Evolutionary conservation across 2,329 filamentous ascomycete species (phyloP).

Genomic region (Trichoderma endophyticum): DNA sequence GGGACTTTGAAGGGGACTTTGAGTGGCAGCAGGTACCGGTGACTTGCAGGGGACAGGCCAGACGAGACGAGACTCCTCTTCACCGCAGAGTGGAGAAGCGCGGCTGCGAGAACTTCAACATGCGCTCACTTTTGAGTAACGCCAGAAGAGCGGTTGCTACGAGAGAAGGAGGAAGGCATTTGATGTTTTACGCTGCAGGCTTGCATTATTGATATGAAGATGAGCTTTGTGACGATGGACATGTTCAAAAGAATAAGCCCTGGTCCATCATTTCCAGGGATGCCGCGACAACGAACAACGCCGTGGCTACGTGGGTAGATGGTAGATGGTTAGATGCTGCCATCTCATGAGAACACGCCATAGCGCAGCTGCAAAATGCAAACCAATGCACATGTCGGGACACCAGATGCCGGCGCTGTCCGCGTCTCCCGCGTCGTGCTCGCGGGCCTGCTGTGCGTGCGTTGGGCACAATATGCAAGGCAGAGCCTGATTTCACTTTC

Average conservation of each 20-base stretch:
- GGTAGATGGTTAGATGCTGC: background rate
- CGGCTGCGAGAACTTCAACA: constrained; percentile 5
- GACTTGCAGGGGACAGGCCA: constrained; percentile 11
- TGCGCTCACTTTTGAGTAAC: background rate
- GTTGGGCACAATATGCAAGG: background rate
- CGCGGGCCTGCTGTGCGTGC: background rate
- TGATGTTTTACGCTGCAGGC: background rate
- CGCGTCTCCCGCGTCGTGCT: background rate
- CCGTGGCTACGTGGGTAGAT: background rate
- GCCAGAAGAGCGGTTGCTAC: background rate
- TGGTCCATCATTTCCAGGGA: background rate
- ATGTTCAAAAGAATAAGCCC: background rate
- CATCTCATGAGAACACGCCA: background rate
- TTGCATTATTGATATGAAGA: background rate
- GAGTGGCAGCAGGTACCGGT: constrained; percentile 13
- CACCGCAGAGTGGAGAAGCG: constrained; percentile 16
- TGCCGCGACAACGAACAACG: background rate
- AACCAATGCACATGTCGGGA: background rate
- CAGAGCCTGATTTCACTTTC: background rate
- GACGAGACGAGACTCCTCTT: background rate
- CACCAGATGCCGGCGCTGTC: background rate
- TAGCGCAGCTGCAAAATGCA: background rate
- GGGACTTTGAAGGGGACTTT: background rate
- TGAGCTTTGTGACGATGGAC: background rate
- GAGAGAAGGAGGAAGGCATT: background rate